Evolutionary conservation across 2,329 filamentous ascomycete genomes (phyloP), one percentile per base, ranked within the genome.

Genomic region (Penicillium olsonii): DNA sequence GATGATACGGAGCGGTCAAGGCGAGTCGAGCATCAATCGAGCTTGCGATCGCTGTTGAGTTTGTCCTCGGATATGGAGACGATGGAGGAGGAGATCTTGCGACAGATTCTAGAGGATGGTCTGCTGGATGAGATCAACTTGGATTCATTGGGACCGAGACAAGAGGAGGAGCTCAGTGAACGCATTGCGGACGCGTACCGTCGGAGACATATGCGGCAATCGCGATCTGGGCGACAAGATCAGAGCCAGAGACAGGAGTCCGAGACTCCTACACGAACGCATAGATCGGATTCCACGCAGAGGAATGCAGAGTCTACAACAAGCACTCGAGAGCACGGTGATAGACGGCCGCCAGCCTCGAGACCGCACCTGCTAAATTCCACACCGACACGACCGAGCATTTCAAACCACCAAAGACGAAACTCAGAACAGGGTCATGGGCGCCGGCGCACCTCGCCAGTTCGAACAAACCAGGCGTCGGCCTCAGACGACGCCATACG

Each of bases 121-220:
- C 74, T 96, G 17, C 72, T 96, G 27, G 90, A 96, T 62, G 92
- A 90, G 15, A 84, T 96, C 39, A 92, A 96, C 65, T 75, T 96
- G 47, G 88, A 94, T 62, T 92, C 92, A 56, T 84, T 96, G 45
- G 91, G 92, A 54, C 79, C 90, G 14, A 83, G 78, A 41, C 88
- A 91, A 62, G 90, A 96, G 65, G 91, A 96, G 63, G 90, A 95
- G 63, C 83, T 97, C 14, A 95, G 89, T 56, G 88, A 92, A 63
- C 85, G 88, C 51, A 96, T 97, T 60, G 92, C 91, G 2, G 89
- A 95, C 63, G 90, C 90, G 2, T 96, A 95, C 64, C 79, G 89
- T 50, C 81, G 89, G 53, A 80, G 90, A 24, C 90, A 95, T 64
- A 66, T 66, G 52, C 61, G 66, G 37, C 64, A 81, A 79, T 60